Conservation (phyloP, 73 alveolate genomes). For the Paramecium octaurelia region DNA sequence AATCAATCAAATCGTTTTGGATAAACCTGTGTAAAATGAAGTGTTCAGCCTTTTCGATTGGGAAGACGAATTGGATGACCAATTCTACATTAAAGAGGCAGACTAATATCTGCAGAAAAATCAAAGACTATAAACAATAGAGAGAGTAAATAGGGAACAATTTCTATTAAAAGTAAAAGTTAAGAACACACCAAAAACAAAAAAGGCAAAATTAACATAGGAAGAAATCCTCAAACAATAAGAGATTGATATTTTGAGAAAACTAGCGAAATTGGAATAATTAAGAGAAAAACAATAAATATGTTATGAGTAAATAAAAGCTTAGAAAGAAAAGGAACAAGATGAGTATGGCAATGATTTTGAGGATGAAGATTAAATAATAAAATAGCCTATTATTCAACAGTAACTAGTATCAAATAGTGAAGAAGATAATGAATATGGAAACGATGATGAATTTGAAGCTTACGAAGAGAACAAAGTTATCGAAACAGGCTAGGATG, state of each 20-base stretch:
- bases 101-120: neutral
- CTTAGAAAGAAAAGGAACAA: neutral
- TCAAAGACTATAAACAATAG: neutral
- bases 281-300: neutral
- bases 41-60: neutral
- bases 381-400: neutral
- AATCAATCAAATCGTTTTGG: neutral
- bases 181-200: neutral
- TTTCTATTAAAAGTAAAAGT: neutral
- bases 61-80: conserved; percentile 27
- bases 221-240: neutral
- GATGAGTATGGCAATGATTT: neutral
- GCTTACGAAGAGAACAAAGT: neutral
- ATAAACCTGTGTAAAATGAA: neutral
- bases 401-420: neutral
- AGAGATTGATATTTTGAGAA: neutral
- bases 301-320: neutral
- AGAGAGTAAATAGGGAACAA: neutral
- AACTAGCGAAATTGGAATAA: neutral
- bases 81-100: neutral
- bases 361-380: neutral
- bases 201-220: neutral
- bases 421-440: neutral
- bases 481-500: neutral
- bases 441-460: neutral